Base-by-base conservation (phyloP, 2,329 filamentous ascomycete genomes). In the Talaromyces amestolkiae region DNA sequence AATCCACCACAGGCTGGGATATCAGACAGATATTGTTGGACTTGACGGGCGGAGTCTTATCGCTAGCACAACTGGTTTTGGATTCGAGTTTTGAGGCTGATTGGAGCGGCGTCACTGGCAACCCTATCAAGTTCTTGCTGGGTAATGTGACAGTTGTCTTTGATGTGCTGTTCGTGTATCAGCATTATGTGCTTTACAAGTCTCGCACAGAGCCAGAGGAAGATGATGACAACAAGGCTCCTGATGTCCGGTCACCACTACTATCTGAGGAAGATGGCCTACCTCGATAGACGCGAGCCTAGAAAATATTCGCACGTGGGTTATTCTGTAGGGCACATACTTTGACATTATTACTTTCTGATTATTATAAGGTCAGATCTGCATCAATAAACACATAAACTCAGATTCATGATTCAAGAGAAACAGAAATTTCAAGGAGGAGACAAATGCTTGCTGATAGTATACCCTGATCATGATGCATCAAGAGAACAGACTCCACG, bases 81-180 rank as follows among this genome's bases (percentile, higher is more conserved):
- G 95, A 98, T 80, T 93, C 92, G 66, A 92, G 89, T 66, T 80
- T 96, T 43, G 89, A 95, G 76, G 85, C 85, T 64, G 92, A 97
- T 80, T 97, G 94, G 93, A 91, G 89, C 58, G 95, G 94, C 24
- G 84, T 98, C 65, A 93, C 89, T 0, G 94, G 93, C 1, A 98
- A 98, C 76, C 92, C 93, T 0, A 89, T 95, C 71, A 99, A 98
- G 80, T 87, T 98, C 66, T 87, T 89, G 2, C 83, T 98, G 49
- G 91, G 91, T 15, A 94, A 96, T 73, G 87, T 97, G 54, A 92
- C 89, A 65, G 89, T 98, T 71, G 76, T 91, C 2, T 98, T 97
- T 76, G 94, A 98, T 75, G 69, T 90, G 37, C 82, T 97, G 58
- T 98, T 98, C 75, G 89, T 98, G 61, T 73, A 85, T 4, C 95